These are phyloP conservation scores for Melanomma pulvis-pyrius DNA, from an alignment of 495 filamentous ascomycete species.

Conservation along the genomic window DNA sequence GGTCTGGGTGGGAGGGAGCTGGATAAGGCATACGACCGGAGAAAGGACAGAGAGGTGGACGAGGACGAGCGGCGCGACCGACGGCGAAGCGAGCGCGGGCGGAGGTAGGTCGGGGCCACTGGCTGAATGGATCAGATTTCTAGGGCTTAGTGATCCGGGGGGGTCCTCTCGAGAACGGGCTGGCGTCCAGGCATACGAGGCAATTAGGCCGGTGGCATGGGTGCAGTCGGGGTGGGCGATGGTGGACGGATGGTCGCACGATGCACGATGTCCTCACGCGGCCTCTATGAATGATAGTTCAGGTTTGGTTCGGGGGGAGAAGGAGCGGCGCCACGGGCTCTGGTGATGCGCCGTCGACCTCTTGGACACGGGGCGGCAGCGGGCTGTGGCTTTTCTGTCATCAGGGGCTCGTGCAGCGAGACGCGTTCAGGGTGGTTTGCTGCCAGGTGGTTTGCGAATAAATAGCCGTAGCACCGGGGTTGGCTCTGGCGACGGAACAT, in stretches of 20 bases:
- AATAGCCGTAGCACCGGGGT: not conserved
- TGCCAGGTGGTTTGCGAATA: too few species aligned
- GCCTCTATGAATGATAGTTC: not conserved
- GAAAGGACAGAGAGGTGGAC: conserved; percentile 15
- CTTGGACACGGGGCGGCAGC: not conserved
- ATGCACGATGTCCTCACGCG: not conserved
- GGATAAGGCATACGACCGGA: conserved; percentile 26
- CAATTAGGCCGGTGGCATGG: not conserved
- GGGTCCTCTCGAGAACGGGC: not conserved
- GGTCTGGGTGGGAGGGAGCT: conserved; percentile 25
- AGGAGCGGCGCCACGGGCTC: not conserved
- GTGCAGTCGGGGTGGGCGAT: not conserved
- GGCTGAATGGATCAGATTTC: not conserved
- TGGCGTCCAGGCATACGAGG: not conserved
- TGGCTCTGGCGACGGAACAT: not conserved
- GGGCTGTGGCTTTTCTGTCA: too few species aligned
- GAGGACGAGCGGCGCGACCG: conserved; percentile 14
- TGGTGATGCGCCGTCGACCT: too few species aligned
- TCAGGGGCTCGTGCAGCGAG: not conserved
- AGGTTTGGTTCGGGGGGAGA: not conserved
- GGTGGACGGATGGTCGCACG: not conserved
- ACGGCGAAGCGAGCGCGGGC: conserved; percentile 7
- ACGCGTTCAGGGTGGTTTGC: not conserved
- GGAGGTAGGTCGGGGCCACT: not conserved
- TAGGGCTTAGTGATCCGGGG: not conserved